Conservation (phyloP, 352 stramenopile genomes). For the Globisporangium megalacanthum region DNA sequence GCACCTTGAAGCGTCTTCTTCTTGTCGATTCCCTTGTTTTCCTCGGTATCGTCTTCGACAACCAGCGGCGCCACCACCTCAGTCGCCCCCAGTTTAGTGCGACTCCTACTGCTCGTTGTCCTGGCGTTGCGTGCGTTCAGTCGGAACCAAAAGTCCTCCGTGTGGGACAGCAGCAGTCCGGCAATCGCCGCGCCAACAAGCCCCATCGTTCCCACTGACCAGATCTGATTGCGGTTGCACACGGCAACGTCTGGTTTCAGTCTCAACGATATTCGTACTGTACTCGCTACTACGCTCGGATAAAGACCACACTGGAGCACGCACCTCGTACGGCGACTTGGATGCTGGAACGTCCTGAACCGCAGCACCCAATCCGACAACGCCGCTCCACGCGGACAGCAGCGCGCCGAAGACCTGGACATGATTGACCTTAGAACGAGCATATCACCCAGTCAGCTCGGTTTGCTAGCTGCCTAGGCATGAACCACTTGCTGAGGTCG, state of each 20-base stretch:
- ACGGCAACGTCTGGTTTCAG: not conserved
- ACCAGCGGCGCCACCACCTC: not conserved
- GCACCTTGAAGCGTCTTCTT: not conserved
- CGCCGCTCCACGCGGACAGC: constrained; percentile 38
- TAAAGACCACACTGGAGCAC: too few species aligned
- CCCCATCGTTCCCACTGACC: constrained; percentile 49
- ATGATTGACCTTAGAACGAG: constrained; percentile 34
- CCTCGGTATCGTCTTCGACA: not conserved
- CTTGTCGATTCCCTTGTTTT: not conserved
- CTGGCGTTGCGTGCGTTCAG: constrained; percentile 10
- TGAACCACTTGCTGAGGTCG: too few species aligned
- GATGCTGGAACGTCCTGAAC: constrained; percentile 35
- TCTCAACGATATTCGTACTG: not conserved
- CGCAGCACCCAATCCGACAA: constrained; percentile 26
- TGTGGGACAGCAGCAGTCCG: constrained; percentile 38
- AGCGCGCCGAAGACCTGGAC: constrained; percentile 35
- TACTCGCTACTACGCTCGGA: too few species aligned
- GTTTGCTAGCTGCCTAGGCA: too few species aligned
- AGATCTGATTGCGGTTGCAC: constrained; percentile 21
- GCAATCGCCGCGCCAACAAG: constrained; percentile 32
- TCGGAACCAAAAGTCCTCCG: constrained; percentile 47
- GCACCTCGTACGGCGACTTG: constrained; percentile 42
- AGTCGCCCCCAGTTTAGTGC: not conserved
- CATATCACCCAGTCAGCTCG: not conserved
- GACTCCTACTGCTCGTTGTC: not conserved